These are phyloP conservation scores for Hibiscus mutabilis DNA, from an alignment of 345 rosid genomes.

Conservation along the genomic window DNA sequence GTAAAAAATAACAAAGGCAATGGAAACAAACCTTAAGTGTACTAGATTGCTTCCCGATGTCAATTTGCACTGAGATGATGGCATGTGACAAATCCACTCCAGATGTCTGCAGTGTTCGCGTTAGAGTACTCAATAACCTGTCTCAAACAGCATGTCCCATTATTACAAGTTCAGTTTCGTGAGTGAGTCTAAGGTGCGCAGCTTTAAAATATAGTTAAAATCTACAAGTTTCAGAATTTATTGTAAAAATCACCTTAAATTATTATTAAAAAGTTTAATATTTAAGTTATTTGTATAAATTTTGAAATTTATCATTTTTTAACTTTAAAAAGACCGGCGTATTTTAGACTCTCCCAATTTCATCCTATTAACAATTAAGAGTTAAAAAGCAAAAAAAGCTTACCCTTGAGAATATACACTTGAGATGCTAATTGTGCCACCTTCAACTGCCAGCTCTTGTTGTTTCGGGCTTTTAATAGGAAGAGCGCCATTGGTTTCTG, in stretches of 20 bases:
- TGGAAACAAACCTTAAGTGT: constrained; percentile 24
- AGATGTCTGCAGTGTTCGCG: constrained; percentile 69
- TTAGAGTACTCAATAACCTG: constrained; percentile 75
- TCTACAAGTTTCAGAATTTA: no score
- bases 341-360: no score
- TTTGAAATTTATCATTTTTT: no score
- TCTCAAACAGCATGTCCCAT: not conserved
- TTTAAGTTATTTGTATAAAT: no score
- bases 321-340: no score
- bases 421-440: constrained; percentile 81
- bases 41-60: constrained; percentile 58
- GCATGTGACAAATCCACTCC: constrained; percentile 91
- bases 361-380: no score
- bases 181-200: no score
- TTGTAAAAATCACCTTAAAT: no score
- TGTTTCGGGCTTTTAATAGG: constrained; percentile 33
- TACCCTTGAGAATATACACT: constrained; percentile 85
- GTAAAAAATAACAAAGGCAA: not conserved
- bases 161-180: not conserved
- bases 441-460: constrained; percentile 29
- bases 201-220: no score
- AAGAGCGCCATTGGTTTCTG: constrained; percentile 29
- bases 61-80: constrained; percentile 79
- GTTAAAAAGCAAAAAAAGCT: constrained; percentile 15
- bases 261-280: no score